Evolutionary conservation across 495 filamentous ascomycete genomes (phyloP), one percentile per base, ranked within the genome.

Genomic region (Sabuloglossum arenarium): DNA sequence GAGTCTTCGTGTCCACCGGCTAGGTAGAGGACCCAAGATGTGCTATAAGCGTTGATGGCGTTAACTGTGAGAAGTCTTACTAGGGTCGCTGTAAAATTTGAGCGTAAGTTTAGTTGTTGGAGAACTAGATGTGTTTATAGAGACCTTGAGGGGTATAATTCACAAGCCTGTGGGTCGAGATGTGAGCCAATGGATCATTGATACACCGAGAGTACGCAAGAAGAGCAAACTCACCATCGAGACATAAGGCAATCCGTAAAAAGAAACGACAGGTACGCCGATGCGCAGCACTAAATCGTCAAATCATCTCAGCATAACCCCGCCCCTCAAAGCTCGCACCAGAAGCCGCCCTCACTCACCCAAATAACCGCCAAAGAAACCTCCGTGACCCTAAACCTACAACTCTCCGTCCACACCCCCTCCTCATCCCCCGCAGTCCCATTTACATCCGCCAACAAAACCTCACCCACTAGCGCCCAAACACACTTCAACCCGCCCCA

Each of bases 231-330:
- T n/a, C 59, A 85, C 86, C 86, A 91, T 65, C 87, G 80, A 59
- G 83, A 88, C 86, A 94, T 94, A 64, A 91, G 80, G 68, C 85
- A 87, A 69, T 94, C 86, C 58, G 85, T 88, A 68, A 91, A 90
- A 69, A 88, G 84, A 67, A 88, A 91, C 56, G 84, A 86, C 65
- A 91, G 76, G 68, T 88, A 88, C 52, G 81, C 87, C 39, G 85
- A 87, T 66, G 84, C 81, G 65, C 73, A 77, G 72, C 86, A 88
- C 86, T 89, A 53, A 8, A 24, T 23, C 8, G 25, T 24, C 8
- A 3, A 39, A 39, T 39, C 16, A 14, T 49, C 21, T 49, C 25
- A 49, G 45, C 6, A 49, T n/a, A 24, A 24, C 6, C 8, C 9
- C 21, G 16, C 6, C 25, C 32, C 3, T 6, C 9, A 9, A 2